phyloP scores from a whole-genome alignment of 176 grass and related monocot genomes.

The bread wheat (Triticum aestivum) region IWGSC_CS_RefSeq_v2.1 NC_057807.1:678711104-678711603 shows the following conservation, averaged over 20 bases:
- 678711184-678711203: too few relatives aligned
- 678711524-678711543: neutral
- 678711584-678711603: too few relatives aligned
- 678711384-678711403: neutral
- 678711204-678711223: neutral
- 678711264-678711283: neutral
- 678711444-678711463: neutral
- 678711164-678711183: neutral
- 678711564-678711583: neutral
- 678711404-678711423: neutral
- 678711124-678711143: neutral
- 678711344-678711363: neutral
- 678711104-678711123: neutral
- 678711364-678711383: neutral
- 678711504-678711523: neutral
- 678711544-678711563: neutral
- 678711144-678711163: neutral
- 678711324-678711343: neutral
- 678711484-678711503: neutral
- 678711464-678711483: neutral
- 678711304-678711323: neutral
- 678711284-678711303: neutral
- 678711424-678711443: neutral
- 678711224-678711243: neutral
- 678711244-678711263: neutral